Evolutionary conservation across 169 alveolate genomes (phyloP).

Genomic region (Eimeria praecox): DNA sequence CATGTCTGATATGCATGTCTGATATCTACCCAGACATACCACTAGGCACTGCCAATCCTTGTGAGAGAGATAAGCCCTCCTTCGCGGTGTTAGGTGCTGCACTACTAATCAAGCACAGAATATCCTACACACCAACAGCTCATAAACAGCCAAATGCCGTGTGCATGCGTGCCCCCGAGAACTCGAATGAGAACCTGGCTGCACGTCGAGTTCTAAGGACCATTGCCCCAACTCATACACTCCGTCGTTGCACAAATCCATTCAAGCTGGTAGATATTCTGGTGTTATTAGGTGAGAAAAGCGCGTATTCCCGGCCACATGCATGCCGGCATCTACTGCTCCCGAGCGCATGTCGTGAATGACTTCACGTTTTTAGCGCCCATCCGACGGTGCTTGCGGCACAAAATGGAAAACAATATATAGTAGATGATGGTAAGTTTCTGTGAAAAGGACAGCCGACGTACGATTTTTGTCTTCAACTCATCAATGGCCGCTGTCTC

Average conservation of each 20-base stretch:
- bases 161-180: background rate
- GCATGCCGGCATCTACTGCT: constrained; percentile 17
- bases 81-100: background rate
- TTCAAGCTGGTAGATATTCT: background rate
- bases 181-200: background rate
- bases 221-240: background rate
- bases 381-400: background rate
- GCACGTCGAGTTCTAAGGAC: background rate
- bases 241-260: background rate
- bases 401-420: background rate
- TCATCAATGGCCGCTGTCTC: constrained; percentile 80
- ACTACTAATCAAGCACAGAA: background rate
- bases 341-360: background rate
- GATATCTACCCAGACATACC: background rate
- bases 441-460: background rate
- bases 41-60: background rate
- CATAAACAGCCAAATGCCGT: background rate
- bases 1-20: too few species aligned
- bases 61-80: background rate
- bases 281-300: background rate
- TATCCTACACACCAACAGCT: background rate
- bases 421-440: background rate
- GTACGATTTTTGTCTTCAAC: constrained; percentile 68
- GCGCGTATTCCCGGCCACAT: background rate
- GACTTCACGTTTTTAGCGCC: background rate